Evolutionary conservation across 345 rosid genomes (phyloP).

Genomic region (Durio zibethinus): DNA sequence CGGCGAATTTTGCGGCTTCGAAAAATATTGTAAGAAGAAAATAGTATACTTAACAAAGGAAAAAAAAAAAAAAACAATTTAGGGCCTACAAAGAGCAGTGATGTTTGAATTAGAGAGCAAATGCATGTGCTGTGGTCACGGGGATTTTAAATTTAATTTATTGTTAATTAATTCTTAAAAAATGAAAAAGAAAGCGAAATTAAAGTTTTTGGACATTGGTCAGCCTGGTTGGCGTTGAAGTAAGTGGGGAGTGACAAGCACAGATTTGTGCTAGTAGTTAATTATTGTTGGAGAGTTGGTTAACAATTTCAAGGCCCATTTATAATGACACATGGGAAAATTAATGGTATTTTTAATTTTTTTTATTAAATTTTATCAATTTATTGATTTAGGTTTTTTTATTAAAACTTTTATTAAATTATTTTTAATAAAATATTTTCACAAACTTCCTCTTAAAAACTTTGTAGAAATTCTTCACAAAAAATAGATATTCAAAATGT

Average conservation of each 20-base stretch:
- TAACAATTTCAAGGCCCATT: neutral
- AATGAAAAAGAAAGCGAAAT: neutral
- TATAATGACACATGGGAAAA: neutral
- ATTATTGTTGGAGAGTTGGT: neutral
- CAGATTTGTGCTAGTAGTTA: neutral
- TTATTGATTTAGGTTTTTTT: no score
- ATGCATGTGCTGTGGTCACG: conserved; percentile 46
- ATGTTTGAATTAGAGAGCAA: conserved; percentile 38
- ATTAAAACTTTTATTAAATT: no score
- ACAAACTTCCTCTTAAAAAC: no score
- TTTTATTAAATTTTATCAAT: no score
- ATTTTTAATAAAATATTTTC: no score
- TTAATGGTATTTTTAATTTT: no score
- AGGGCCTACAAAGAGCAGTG: conserved; percentile 28
- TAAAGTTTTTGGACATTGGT: neutral
- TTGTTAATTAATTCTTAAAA: neutral
- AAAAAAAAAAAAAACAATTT: neutral
- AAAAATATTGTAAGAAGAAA: neutral
- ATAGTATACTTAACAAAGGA: neutral
- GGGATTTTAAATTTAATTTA: conserved; percentile 12
- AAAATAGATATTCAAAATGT: neutral
- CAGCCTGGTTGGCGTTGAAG: neutral
- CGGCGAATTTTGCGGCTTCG: conserved; percentile 41
- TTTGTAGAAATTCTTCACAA: no score
- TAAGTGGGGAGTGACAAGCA: neutral